A percentile compares a stretch with the other conserved stretches of the same genome.
Conservation (phyloP, 257 asterid genomes). For the Solanum corneliomulleri region DNA sequence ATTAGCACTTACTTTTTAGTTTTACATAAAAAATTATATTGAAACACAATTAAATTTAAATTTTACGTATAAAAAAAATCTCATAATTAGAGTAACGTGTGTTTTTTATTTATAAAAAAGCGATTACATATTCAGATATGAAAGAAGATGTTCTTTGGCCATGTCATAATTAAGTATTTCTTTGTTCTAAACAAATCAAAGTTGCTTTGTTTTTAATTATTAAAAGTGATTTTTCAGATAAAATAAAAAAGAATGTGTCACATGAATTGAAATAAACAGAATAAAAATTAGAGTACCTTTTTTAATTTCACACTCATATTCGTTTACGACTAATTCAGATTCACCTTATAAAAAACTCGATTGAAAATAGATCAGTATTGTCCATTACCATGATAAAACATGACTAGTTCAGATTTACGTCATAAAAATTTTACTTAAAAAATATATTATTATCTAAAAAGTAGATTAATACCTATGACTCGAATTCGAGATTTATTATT, state of each 20-base stretch:
- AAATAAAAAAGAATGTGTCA: background rate
- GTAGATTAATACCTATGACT: background rate
- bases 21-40: background rate
- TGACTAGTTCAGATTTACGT: background rate
- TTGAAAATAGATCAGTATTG: no score
- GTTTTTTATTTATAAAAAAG: no score
- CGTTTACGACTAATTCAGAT: fast-evolving
- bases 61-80: background rate
- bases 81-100: background rate
- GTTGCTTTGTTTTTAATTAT: background rate
- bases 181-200: background rate
- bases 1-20: background rate
- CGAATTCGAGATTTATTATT: no score
- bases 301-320: fast-evolving
- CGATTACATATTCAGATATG: background rate
- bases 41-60: background rate
- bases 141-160: background rate
- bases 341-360: fast-evolving
- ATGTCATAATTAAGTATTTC: background rate
- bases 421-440: background rate
- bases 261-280: background rate
- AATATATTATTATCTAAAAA: background rate
- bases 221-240: background rate
- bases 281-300: background rate
- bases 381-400: background rate